A percentile compares a stretch with the other conserved stretches of the same genome.
Evolutionary conservation across 768 basidiomycete species (phyloP).

Genomic region (Lentinula sp.): DNA sequence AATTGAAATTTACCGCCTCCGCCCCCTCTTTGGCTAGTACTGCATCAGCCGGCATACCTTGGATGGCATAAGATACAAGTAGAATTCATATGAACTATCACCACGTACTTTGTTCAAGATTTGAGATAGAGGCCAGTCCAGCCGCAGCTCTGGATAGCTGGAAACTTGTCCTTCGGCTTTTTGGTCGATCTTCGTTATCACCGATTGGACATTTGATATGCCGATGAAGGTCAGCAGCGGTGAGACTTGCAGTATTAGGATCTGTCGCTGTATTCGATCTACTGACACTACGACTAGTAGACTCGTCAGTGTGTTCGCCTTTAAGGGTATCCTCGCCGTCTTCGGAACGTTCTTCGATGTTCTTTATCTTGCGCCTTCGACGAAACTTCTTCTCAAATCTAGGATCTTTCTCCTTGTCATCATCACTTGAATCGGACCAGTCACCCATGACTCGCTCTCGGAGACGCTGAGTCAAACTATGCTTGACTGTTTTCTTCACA

Average conservation of each 20-base stretch:
- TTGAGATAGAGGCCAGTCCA: slow-evolving; percentile 40
- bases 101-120: slow-evolving; percentile 55
- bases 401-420: slow-evolving; percentile 18
- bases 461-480: slow-evolving; percentile 72
- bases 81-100: neutral
- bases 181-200: slow-evolving; percentile 14
- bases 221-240: neutral
- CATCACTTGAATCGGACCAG: slow-evolving; percentile 50
- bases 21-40: slow-evolving; percentile 71
- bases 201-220: neutral
- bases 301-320: slow-evolving; percentile 16
- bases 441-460: slow-evolving; percentile 71
- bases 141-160: slow-evolving; percentile 33
- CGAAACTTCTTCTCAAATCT: slow-evolving; percentile 20
- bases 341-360: slow-evolving; percentile 23
- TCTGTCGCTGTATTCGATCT: neutral
- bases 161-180: slow-evolving; percentile 28
- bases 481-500: slow-evolving; percentile 80
- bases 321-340: slow-evolving; percentile 24
- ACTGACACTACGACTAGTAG: slow-evolving; percentile 8
- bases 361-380: slow-evolving; percentile 17
- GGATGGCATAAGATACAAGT: neutral
- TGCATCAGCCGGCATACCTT: slow-evolving; percentile 76
- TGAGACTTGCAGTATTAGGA: neutral
- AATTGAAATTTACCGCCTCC: slow-evolving; percentile 58